Conservation (phyloP, 352 stramenopile genomes). For the Peronospora farinosa region DNA sequence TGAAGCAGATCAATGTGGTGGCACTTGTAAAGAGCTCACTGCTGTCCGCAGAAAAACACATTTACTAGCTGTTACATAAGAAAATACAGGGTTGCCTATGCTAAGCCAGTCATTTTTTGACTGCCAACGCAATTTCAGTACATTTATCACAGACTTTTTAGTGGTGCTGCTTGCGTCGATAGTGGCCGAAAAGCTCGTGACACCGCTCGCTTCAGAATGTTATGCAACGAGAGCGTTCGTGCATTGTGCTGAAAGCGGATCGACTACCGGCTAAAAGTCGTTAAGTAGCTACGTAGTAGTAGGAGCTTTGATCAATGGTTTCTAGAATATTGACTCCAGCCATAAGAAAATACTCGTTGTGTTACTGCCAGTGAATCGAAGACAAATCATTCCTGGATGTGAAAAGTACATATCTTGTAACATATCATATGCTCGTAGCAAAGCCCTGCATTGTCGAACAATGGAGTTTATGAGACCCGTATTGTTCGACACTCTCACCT, state of each 20-base stretch:
- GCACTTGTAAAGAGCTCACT: too few species aligned
- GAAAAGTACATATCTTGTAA: neutral
- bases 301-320: neutral
- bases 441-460: neutral
- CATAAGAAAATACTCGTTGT: constrained; percentile 19
- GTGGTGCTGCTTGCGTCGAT: neutral
- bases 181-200: constrained; percentile 1
- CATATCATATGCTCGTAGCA: neutral
- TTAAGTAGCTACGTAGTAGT: constrained; percentile 1
- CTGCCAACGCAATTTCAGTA: neutral
- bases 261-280: constrained; percentile 10
- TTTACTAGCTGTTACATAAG: neutral
- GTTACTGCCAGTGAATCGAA: constrained; percentile 3
- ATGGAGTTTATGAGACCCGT: neutral
- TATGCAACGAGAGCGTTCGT: constrained; percentile 5
- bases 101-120: neutral
- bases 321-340: neutral
- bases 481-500: too few species aligned
- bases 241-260: constrained; percentile 1
- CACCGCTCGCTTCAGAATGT: constrained; percentile 1
- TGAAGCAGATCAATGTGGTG: too few species aligned
- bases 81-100: neutral
- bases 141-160: neutral
- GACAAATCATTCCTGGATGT: neutral
- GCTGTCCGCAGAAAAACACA: too few species aligned